A percentile compares a stretch with the other conserved stretches of the same genome.
Evolutionary conservation across 305 asterid species (phyloP).

Genomic region (Fraxinus floribunda): DNA sequence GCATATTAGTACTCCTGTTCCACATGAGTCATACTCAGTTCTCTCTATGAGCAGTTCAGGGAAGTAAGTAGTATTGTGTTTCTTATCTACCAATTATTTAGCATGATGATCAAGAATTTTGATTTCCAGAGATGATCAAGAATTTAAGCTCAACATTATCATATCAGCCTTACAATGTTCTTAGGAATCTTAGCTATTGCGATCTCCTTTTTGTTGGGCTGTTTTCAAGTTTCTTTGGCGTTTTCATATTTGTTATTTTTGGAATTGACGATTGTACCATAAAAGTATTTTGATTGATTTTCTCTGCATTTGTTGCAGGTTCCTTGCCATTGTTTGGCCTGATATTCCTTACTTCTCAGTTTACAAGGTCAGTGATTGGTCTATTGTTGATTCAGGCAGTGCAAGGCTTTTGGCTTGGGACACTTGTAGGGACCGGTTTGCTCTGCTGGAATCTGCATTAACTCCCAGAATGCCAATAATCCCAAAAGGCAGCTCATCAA

Average conservation of each 20-base stretch:
- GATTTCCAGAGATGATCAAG: background rate
- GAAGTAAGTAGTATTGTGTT: slow-evolving; percentile 59
- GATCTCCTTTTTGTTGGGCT: slow-evolving; percentile 14
- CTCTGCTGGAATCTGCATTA: slow-evolving; percentile 73
- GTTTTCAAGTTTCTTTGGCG: background rate
- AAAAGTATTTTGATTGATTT: slow-evolving; percentile 17
- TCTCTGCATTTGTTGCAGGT: slow-evolving; percentile 56
- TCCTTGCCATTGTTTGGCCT: slow-evolving; percentile 87
- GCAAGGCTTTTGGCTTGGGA: slow-evolving; percentile 98
- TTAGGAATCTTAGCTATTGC: slow-evolving; percentile 5
- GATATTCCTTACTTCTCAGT: slow-evolving; percentile 94
- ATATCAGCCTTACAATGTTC: slow-evolving; percentile 1
- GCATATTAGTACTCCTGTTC: slow-evolving; percentile 85
- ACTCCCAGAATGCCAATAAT: slow-evolving; percentile 83
- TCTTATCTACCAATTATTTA: slow-evolving; percentile 2
- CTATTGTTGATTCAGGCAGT: slow-evolving; percentile 93
- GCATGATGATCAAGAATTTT: slow-evolving; percentile 8
- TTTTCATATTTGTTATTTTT: background rate
- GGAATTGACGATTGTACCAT: slow-evolving; percentile 1
- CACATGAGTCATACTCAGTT: slow-evolving; percentile 85
- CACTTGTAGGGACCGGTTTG: slow-evolving; percentile 87
- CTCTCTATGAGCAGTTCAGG: slow-evolving; percentile 93
- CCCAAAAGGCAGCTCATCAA: slow-evolving; percentile 84
- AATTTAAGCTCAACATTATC: slow-evolving; percentile 7
- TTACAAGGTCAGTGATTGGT: slow-evolving; percentile 92